These are phyloP conservation scores for Alliaria petiolata DNA, from an alignment of 345 rosid species.

Conservation along the genomic window DNA sequence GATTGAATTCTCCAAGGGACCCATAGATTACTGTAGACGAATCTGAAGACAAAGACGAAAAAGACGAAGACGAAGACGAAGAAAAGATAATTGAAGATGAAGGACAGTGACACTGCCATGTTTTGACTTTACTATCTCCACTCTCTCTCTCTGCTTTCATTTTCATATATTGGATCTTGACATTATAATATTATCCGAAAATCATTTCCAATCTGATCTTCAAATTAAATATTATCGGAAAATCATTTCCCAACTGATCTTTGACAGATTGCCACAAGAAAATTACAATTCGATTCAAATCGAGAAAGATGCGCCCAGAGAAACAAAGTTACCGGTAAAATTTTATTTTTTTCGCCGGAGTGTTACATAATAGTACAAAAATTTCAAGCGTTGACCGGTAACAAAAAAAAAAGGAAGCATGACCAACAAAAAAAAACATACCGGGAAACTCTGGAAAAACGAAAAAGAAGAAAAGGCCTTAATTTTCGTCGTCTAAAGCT, in stretches of 20 bases:
- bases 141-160: background rate
- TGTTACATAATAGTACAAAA: conserved; percentile 14
- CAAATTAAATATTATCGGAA: background rate
- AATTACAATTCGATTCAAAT: too few relatives aligned
- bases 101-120: conserved; percentile 7
- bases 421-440: background rate
- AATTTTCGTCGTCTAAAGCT: conserved; percentile 53
- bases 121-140: background rate
- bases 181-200: background rate
- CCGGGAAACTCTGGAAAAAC: background rate
- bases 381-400: conserved; percentile 4
- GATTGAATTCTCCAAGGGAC: conserved; percentile 51
- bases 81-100: conserved; percentile 7
- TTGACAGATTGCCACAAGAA: background rate
- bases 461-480: background rate
- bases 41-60: conserved; percentile 34
- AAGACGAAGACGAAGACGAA: conserved; percentile 16
- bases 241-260: background rate
- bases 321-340: conserved; percentile 17
- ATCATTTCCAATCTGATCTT: background rate
- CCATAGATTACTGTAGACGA: conserved; percentile 41
- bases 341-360: background rate
- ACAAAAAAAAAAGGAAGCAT: background rate
- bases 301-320: background rate
- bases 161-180: conserved; percentile 14